Evolutionary conservation across 352 stramenopile genomes (phyloP), one percentile per base, ranked within the genome.

Genomic region (Phytopythium litorale): DNA sequence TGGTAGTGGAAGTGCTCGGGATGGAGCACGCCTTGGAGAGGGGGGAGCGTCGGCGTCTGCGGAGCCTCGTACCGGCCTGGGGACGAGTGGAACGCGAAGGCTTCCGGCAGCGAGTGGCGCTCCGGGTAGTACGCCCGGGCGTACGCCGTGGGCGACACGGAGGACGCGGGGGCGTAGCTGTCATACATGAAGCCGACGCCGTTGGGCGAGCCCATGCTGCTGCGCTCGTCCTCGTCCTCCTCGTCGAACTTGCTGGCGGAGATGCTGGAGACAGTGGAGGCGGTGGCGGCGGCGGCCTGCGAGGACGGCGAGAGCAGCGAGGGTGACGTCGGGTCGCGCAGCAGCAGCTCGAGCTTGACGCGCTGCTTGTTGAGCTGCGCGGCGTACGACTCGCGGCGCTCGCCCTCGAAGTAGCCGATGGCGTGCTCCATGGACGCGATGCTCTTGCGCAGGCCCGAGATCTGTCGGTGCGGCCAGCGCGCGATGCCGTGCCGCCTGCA

Each of bases 401-500:
- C 60, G 33, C 80, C 83, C 65, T 92, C 83, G 56, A 92, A 92
- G 68, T 90, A 88, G 23, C 71, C 72, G 62, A 91, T 90, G 28
- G 84, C 84, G 40, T 93, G 81, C 56, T 95, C 84, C 82, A 95
- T 93, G 23, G 84, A 93, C 19, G 81, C 67, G 56, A 95, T 93
- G 69, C 82, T 92, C 63, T 95, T 95, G 61, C 86, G 82, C 33
- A 95, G 71, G n/a, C 82, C 85, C 7, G 82, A 91, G 78, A 95
- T 94, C 68, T 93, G 84, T 19, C 87, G 84, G 64, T 94, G 84
- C 23, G 87, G 87, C 87, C 87, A 95, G 16, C 84, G 83, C 1
- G 82, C 76, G 53, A 95, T 88, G 28, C 84, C 81, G 49, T 92
- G 78, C 53, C 86, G 81, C 28, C 87, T 73, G 64, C 87, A 95